Evolutionary conservation across 768 basidiomycete genomes (phyloP).

Genomic region (Termitomyces sp.): DNA sequence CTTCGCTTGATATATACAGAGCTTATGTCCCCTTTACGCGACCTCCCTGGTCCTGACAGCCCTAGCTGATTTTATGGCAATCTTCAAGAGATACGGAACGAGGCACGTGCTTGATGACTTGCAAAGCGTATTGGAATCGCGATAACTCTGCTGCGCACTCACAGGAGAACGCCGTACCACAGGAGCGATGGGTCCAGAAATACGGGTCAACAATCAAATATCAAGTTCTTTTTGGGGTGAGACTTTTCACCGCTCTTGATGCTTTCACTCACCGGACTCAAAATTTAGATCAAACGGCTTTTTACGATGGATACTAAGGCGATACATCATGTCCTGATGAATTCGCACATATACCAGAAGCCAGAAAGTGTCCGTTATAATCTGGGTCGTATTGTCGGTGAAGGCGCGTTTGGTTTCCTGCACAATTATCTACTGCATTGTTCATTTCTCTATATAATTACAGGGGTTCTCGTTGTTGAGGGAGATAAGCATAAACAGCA

Average conservation of each 20-base stretch:
- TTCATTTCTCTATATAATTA: neutral
- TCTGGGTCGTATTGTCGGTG: slow-evolving; percentile 37
- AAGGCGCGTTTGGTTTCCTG: slow-evolving; percentile 19
- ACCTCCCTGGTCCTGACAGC: slow-evolving; percentile 46
- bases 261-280: slow-evolving; percentile 25
- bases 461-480: slow-evolving; percentile 49
- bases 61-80: slow-evolving; percentile 43
- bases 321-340: slow-evolving; percentile 54
- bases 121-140: neutral
- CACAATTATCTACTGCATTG: neutral
- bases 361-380: slow-evolving; percentile 30
- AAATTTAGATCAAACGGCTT: neutral
- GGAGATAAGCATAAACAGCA: slow-evolving; percentile 43
- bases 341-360: slow-evolving; percentile 52
- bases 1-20: slow-evolving; percentile 28
- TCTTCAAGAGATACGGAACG: slow-evolving; percentile 19
- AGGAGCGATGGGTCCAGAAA: slow-evolving; percentile 11
- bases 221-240: slow-evolving; percentile 36
- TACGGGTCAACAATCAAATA: slow-evolving; percentile 11
- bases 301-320: slow-evolving; percentile 31
- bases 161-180: slow-evolving; percentile 26
- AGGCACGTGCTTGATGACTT: neutral
- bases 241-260: neutral
- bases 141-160: neutral
- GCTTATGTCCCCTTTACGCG: slow-evolving; percentile 34